Evolutionary conservation across 2,329 filamentous ascomycete genomes (phyloP).

Genomic region (Fusarium zealandicum): DNA sequence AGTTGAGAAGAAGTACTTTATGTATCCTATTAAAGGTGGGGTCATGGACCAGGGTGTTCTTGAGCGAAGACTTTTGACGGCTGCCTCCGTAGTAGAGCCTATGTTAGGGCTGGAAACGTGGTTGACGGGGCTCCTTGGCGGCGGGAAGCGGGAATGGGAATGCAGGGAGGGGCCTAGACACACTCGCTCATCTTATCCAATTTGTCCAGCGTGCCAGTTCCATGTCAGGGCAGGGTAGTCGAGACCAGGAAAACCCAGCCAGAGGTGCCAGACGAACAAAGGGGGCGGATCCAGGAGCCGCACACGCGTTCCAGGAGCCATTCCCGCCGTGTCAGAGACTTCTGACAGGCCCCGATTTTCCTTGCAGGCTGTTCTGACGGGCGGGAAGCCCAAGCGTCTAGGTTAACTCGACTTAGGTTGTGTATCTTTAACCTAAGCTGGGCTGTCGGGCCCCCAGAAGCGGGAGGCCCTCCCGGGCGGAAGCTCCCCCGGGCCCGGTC

Average conservation of each 20-base stretch:
- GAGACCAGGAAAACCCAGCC: slow-evolving; percentile 20
- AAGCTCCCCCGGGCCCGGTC: slow-evolving; percentile 29
- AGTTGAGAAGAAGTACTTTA: no score
- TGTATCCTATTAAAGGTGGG: no score
- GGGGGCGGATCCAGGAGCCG: neutral
- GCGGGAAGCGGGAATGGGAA: slow-evolving; percentile 28
- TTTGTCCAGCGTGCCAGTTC: slow-evolving; percentile 18
- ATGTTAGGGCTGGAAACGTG: slow-evolving; percentile 37
- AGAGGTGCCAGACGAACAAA: neutral
- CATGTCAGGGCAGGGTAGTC: slow-evolving; percentile 8
- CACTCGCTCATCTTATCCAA: slow-evolving; percentile 23
- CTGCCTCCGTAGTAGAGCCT: no score
- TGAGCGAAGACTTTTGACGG: no score
- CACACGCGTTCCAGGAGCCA: slow-evolving; percentile 4
- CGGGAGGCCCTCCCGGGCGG: slow-evolving; percentile 35
- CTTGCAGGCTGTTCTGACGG: slow-evolving; percentile 14
- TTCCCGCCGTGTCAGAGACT: slow-evolving; percentile 33
- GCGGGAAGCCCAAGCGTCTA: slow-evolving; percentile 33
- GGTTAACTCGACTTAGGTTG: slow-evolving; percentile 5
- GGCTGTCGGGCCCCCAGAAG: slow-evolving; percentile 27
- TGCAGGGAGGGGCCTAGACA: slow-evolving; percentile 26
- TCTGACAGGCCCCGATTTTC: slow-evolving; percentile 29
- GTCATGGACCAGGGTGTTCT: no score
- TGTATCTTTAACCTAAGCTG: no score
- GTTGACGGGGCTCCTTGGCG: slow-evolving; percentile 32